phyloP scores from a whole-genome alignment of 164 flowering plant species.

The Tinospora cordifolia region DNA sequence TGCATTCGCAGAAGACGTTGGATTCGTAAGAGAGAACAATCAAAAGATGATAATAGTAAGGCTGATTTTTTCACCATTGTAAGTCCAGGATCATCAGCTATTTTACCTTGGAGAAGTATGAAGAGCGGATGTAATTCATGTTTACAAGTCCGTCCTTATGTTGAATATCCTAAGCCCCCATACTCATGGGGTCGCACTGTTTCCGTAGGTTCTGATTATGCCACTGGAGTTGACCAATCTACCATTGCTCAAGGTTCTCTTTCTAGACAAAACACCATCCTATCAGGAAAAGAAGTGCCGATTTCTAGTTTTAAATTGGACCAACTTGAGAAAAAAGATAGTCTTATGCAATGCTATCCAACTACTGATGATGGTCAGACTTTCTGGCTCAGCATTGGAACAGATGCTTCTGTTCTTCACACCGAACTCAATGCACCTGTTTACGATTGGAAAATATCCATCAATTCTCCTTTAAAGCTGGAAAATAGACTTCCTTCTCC shows the following conservation, averaged over 20 bases:
- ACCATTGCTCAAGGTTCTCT: constrained; percentile 38
- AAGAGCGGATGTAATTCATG: constrained; percentile 48
- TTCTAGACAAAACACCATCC: constrained; percentile 40
- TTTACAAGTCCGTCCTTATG: constrained; percentile 70
- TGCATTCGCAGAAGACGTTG: constrained; percentile 66
- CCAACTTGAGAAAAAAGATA: constrained; percentile 87
- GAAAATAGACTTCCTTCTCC: constrained; percentile 93
- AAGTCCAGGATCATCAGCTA: constrained; percentile 58
- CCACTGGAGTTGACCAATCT: constrained; percentile 45
- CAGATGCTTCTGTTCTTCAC: constrained; percentile 88
- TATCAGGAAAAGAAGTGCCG: constrained; percentile 33
- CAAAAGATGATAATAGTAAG: constrained; percentile 12
- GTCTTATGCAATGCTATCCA: constrained; percentile 52
- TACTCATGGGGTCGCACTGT: constrained; percentile 67
- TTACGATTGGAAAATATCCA: constrained; percentile 93
- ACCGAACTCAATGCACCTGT: constrained; percentile 86
- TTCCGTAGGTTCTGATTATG: constrained; percentile 35
- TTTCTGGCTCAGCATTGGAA: constrained; percentile 75
- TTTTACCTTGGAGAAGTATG: constrained; percentile 81
- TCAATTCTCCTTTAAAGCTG: constrained; percentile 76
- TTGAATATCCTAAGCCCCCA: constrained; percentile 34
- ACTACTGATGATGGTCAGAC: constrained; percentile 30
- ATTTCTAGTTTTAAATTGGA: constrained; percentile 45
- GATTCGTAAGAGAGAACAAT: constrained; percentile 50
- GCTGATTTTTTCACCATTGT: constrained; percentile 29